These are phyloP conservation scores for Roridomyces roridus DNA, from an alignment of 768 basidiomycete genomes.

Conservation along the genomic window DNA sequence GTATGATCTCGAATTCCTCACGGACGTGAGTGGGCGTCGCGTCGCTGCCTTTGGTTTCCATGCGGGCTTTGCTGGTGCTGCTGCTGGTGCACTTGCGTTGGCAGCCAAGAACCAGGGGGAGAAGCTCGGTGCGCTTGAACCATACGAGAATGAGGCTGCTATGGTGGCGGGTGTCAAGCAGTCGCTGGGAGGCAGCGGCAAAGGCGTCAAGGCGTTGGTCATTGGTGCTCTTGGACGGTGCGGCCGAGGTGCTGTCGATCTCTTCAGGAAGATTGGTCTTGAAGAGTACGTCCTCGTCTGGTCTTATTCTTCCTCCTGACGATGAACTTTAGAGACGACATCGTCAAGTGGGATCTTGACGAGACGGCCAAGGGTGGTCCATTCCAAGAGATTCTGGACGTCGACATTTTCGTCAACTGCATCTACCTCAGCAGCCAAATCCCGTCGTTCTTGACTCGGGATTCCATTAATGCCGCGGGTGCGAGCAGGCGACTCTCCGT, in stretches of 20 bases:
- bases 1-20: conserved; percentile 96
- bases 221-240: conserved; percentile 97
- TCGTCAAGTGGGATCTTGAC: conserved; percentile 96
- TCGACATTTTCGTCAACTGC: conserved; percentile 99
- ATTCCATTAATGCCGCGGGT: conserved; percentile 78
- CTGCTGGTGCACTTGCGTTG: conserved; percentile 84
- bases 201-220: conserved; percentile 84
- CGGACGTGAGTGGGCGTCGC: conserved; percentile 81
- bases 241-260: conserved; percentile 91
- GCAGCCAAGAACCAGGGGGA: conserved; percentile 69
- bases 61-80: conserved; percentile 98
- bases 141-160: conserved; percentile 82
- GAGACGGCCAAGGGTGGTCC: conserved; percentile 98
- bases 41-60: conserved; percentile 99
- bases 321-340: conserved; percentile 70
- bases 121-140: conserved; percentile 71
- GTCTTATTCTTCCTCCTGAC: conserved; percentile 5
- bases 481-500: conserved; percentile 70
- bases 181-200: conserved; percentile 69
- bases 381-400: conserved; percentile 93
- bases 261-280: conserved; percentile 96
- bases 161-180: conserved; percentile 81
- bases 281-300: conserved; percentile 70
- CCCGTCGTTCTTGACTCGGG: conserved; percentile 79
- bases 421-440: conserved; percentile 92